A percentile compares a stretch with the other conserved stretches of the same genome.
Conservation (phyloP, 257 asterid genomes). For the Agastache rugosa region DNA sequence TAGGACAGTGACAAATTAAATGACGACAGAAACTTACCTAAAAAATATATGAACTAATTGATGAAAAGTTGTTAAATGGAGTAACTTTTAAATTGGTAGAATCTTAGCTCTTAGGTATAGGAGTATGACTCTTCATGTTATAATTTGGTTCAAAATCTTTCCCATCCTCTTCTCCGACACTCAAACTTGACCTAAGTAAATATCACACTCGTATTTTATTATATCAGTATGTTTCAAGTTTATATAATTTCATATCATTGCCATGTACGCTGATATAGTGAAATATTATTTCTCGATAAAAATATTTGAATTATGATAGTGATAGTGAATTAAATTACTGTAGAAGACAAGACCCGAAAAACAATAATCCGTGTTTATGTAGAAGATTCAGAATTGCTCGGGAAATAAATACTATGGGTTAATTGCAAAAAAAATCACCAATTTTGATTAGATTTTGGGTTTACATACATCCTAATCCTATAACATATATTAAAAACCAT, state of each 20-base stretch:
- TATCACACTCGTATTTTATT: not conserved
- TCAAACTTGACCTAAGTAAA: no score
- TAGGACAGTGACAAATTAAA: conserved; percentile 22
- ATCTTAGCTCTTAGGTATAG: not conserved
- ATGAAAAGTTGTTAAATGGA: conserved; percentile 10
- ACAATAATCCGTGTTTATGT: no score
- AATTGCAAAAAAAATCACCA: no score
- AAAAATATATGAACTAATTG: not conserved
- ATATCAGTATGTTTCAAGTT: not conserved
- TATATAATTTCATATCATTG: not conserved
- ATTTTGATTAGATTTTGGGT: no score
- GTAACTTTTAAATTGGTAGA: not conserved
- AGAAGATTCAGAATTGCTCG: no score
- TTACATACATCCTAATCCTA: no score
- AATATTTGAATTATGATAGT: not conserved
- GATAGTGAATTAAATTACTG: no score
- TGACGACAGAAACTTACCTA: conserved; percentile 13
- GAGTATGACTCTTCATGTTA: not conserved
- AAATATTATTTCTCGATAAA: not conserved
- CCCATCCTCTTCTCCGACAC: not conserved
- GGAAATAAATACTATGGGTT: no score
- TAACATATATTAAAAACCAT: no score
- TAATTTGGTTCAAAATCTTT: not conserved
- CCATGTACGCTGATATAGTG: not conserved
- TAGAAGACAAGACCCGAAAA: no score